Percentiles rank a stretch among this genome's conserved stretches.
Conservation (phyloP, 257 asterid genomes). For the Jacaranda mimosifolia region DNA sequence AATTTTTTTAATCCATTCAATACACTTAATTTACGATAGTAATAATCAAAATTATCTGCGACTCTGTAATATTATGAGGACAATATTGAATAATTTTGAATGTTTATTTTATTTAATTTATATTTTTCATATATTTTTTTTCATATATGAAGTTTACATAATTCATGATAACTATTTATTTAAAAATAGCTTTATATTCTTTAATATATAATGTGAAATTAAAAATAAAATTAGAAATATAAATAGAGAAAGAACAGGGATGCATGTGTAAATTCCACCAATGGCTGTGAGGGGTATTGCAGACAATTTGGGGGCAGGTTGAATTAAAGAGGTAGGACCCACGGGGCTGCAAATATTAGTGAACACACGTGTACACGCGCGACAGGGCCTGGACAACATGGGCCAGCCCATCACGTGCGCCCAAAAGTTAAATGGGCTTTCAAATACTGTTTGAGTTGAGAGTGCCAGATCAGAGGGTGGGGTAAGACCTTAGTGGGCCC, state of each 20-base stretch:
- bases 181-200: too few relatives aligned
- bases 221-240: too few relatives aligned
- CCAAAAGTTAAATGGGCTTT: conserved; percentile 46
- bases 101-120: too few relatives aligned
- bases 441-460: conserved; percentile 43
- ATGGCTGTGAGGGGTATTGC: conserved; percentile 10
- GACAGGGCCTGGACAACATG: conserved; percentile 41
- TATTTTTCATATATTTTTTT: too few relatives aligned
- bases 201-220: too few relatives aligned
- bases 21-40: too few relatives aligned
- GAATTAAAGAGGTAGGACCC: conserved; percentile 35
- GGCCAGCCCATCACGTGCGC: conserved; percentile 74
- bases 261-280: conserved; percentile 29
- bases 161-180: too few relatives aligned
- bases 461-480: conserved; percentile 44
- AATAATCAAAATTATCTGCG: too few relatives aligned
- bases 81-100: too few relatives aligned
- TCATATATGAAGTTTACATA: too few relatives aligned
- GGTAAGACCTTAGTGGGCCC: conserved; percentile 34
- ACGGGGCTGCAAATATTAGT: background rate
- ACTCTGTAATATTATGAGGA: too few relatives aligned
- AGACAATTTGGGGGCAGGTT: conserved; percentile 28
- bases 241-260: conserved; percentile 11
- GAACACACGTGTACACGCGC: conserved; percentile 76
- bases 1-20: too few relatives aligned